Evolutionary conservation across 2,329 filamentous ascomycete genomes (phyloP).

Genomic region (Apiospora marii): DNA sequence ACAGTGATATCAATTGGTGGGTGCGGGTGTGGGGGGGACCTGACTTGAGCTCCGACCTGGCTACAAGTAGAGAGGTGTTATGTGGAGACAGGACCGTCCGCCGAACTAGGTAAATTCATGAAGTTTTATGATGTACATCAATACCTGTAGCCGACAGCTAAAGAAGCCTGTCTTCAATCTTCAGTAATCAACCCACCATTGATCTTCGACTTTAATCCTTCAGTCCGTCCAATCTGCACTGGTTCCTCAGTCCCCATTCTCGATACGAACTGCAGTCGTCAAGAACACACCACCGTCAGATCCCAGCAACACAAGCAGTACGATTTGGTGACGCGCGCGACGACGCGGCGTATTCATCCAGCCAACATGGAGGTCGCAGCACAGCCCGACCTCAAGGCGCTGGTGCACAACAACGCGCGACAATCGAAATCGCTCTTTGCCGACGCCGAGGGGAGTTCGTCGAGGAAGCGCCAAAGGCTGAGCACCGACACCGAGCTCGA

Average conservation of each 20-base stretch:
- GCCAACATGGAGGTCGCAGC: conserved; percentile 35
- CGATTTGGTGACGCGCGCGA: not conserved
- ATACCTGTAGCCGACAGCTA: not conserved
- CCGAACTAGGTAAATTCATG: not conserved
- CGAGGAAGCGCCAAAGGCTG: conserved; percentile 40
- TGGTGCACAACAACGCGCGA: conserved; percentile 41
- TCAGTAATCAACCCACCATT: not conserved
- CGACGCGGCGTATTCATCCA: not conserved
- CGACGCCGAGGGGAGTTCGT: conserved; percentile 32
- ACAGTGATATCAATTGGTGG: not conserved
- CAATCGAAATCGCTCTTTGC: conserved; percentile 41
- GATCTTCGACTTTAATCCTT: not conserved
- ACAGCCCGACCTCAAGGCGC: conserved; percentile 38
- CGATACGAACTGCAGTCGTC: not conserved
- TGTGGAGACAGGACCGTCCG: not conserved
- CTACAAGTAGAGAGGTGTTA: not conserved
- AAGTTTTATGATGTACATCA: conserved; percentile 10
- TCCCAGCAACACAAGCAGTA: not conserved
- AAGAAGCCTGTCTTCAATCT: not conserved
- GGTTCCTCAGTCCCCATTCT: not conserved
- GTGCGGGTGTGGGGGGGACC: not conserved
- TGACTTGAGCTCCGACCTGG: not conserved
- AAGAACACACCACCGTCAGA: not conserved
- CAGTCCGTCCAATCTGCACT: not conserved
- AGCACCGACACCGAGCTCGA: conserved; percentile 37